Evolutionary conservation across 768 basidiomycete species (phyloP).

Genomic region (Glaciozyma antarctica): DNA sequence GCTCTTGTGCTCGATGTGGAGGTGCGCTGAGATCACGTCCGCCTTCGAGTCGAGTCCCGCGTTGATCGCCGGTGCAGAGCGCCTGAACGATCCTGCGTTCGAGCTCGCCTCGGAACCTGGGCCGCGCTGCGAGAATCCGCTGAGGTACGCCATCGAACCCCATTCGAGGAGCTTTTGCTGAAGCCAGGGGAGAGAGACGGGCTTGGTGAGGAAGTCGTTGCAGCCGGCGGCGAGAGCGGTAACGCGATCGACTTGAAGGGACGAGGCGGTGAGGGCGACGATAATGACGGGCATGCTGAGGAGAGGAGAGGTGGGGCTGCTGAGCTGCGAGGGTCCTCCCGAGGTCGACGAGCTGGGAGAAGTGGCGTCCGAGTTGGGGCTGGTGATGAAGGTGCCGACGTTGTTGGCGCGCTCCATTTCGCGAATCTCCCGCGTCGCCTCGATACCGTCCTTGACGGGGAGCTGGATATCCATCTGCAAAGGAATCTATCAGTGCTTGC

Average conservation of each 20-base stretch:
- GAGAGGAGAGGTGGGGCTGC: conserved; percentile 49
- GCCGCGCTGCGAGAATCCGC: conserved; percentile 26
- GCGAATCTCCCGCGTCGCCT: conserved; percentile 92
- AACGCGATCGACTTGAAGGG: conserved; percentile 87
- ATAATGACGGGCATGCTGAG: conserved; percentile 67
- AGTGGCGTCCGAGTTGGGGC: conserved; percentile 51
- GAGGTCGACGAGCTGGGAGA: conserved; percentile 41
- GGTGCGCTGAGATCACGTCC: conserved; percentile 20
- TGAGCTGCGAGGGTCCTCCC: conserved; percentile 48
- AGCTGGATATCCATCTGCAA: conserved; percentile 98
- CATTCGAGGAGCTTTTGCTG: conserved; percentile 98
- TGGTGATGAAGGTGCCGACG: conserved; percentile 59
- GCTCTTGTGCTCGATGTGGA: conserved; percentile 21
- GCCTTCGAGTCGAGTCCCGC: conserved; percentile 10
- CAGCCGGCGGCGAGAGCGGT: conserved; percentile 96
- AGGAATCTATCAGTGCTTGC: not conserved
- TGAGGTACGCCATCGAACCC: conserved; percentile 67
- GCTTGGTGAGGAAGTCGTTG: conserved; percentile 97
- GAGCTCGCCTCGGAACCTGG: not conserved
- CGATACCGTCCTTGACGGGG: conserved; percentile 97
- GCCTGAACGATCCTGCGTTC: not conserved
- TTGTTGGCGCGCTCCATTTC: conserved; percentile 62
- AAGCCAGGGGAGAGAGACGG: conserved; percentile 87
- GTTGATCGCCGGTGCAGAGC: not conserved
- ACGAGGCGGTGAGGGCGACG: conserved; percentile 95